phyloP scores from a whole-genome alignment of 148 eudicot genomes.

The Rhododendron molle region DNA sequence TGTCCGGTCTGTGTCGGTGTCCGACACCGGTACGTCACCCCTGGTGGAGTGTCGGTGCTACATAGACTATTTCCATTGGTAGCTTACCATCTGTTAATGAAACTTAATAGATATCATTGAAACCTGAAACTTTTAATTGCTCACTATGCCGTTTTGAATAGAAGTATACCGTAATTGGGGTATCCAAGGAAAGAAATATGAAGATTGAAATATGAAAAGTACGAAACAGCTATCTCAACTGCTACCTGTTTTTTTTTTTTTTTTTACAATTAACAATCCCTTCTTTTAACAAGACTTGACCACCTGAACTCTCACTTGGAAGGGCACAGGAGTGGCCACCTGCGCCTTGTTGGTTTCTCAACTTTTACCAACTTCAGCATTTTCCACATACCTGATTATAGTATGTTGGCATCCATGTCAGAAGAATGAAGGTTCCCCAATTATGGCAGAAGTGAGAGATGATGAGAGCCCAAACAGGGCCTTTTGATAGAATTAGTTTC shows the following conservation, averaged over 20 bases:
- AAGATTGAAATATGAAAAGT: neutral
- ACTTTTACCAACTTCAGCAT: neutral
- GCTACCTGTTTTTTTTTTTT: neutral
- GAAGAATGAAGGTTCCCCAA: slow-evolving; percentile 97
- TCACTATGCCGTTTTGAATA: neutral
- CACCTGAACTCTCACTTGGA: neutral
- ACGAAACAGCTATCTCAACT: neutral
- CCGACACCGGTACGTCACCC: too few relatives aligned
- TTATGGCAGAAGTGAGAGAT: slow-evolving; percentile 98
- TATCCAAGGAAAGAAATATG: neutral
- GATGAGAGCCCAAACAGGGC: slow-evolving; percentile 97
- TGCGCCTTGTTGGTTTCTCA: neutral
- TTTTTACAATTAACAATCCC: neutral
- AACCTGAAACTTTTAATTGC: neutral
- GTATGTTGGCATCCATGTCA: slow-evolving; percentile 99
- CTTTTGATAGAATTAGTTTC: slow-evolving; percentile 85
- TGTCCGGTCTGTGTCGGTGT: too few relatives aligned
- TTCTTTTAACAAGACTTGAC: neutral
- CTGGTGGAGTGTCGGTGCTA: too few relatives aligned
- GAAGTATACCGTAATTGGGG: too few relatives aligned
- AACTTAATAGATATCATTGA: neutral
- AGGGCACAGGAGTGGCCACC: neutral
- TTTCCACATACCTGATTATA: slow-evolving; percentile 67
- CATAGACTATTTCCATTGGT: too few relatives aligned
- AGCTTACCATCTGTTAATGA: neutral